A percentile compares a stretch with the other conserved stretches of the same genome.
Evolutionary conservation across 306 rosid genomes (phyloP).

Genomic region (Malus orientalis): DNA sequence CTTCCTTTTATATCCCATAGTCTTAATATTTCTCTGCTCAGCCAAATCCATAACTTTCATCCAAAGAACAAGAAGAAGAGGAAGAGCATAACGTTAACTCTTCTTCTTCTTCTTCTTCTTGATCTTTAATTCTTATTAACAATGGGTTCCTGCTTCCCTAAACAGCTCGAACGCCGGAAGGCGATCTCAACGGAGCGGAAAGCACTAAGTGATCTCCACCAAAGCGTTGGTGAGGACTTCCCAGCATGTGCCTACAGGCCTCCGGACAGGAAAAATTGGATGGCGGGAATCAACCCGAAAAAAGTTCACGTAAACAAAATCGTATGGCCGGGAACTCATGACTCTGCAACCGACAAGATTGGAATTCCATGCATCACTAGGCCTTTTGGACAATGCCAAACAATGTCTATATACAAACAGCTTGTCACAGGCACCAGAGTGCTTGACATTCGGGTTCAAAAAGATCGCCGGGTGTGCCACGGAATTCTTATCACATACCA

Average conservation of each 20-base stretch:
- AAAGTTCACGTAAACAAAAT: conserved; percentile 39
- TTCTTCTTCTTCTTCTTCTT: conserved; percentile 1
- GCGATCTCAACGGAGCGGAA: conserved; percentile 40
- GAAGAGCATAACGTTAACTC: conserved; percentile 1
- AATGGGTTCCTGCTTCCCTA: conserved; percentile 62
- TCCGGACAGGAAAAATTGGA: conserved; percentile 68
- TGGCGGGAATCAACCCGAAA: conserved; percentile 43
- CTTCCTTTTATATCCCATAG: conserved; percentile 5
- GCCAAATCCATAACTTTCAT: neutral
- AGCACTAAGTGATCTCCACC: conserved; percentile 30
- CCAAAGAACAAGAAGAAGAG: neutral
- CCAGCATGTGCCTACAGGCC: conserved; percentile 64
- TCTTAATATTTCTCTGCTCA: neutral
- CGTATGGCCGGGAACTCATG: conserved; percentile 88
- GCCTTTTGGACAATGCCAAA: conserved; percentile 87
- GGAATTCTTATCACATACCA: conserved; percentile 63
- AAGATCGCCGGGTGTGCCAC: conserved; percentile 59
- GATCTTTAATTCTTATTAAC: neutral
- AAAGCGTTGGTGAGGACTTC: conserved; percentile 30
- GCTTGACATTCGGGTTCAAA: conserved; percentile 61
- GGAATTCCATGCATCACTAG: conserved; percentile 68
- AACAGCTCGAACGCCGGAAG: conserved; percentile 46
- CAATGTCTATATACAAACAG: conserved; percentile 57
- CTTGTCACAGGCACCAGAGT: conserved; percentile 52
- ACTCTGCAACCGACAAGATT: conserved; percentile 72